Base-by-base conservation (phyloP, 78 protist genomes). In the Dictyostelium citrinum region DNA sequence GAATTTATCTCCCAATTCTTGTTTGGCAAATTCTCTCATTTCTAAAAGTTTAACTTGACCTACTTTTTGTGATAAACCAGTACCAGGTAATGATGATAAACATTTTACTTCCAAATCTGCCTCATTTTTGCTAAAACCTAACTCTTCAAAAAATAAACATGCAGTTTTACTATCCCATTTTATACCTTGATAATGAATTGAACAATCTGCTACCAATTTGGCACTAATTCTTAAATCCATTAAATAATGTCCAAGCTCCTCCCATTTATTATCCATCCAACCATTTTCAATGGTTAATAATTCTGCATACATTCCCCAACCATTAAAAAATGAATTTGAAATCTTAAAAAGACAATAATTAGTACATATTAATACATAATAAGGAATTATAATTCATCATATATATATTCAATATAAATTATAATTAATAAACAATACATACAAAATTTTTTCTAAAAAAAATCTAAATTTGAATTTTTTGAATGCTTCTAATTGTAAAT, bases 381-480 rank as follows among this genome's bases (percentile, higher is more conserved):
- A n/a, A n/a, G n/a, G n/a, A n/a, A n/a, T n/a, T n/a, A n/a, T n/a
- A n/a, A n/a, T n/a, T n/a, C n/a, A n/a, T n/a, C n/a, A n/a, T n/a
- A n/a, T n/a, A 51, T 51, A 16, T 51, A 1, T 37, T 39, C 5
- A 39, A 39, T 39, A 5, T 39, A 39, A 39, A 39, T 39, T 39
- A 39, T 2, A 39, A 51, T 41, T 75, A 20, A 2, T 12, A 12
- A 83, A 5, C 5, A 39, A 5, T 39, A 39, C 82, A 31, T 70
- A 72, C 81, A 51, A 83, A 83, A 60, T 61, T 61, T 55, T 72
- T 83, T 83, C 90, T 83, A 83, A 83, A 83, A 7, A n/a, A 67
- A 31, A 83, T 83, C 90, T 11, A 61, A 20, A 11, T 51, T 72
- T 33, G 29, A 33, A 70, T 27, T 33, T 33, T n/a, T 70, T 70